These are phyloP conservation scores for Smallanthus sonchifolius DNA, from an alignment of 129 eudicot genomes.

Conservation along the genomic window DNA sequence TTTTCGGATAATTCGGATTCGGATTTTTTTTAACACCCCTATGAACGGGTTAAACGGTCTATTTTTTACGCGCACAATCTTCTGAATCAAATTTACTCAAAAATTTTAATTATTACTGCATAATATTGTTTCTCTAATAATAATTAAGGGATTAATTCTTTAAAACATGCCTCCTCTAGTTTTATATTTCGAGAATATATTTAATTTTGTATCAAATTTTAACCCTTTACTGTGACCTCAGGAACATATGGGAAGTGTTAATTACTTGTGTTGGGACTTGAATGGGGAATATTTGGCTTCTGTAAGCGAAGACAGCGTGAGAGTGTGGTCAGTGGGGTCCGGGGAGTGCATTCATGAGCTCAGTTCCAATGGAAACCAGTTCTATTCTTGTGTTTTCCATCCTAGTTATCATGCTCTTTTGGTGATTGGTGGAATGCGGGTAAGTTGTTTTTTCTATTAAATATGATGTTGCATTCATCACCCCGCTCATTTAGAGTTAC, in stretches of 20 bases:
- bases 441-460: slow-evolving; percentile 16
- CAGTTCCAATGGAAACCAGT: slow-evolving; percentile 74
- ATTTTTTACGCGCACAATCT: background rate
- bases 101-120: background rate
- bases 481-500: background rate
- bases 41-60: background rate
- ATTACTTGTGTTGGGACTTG: slow-evolving; percentile 87
- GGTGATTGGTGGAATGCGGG: slow-evolving; percentile 84
- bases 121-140: background rate
- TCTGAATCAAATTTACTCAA: background rate
- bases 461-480: slow-evolving; percentile 4
- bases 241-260: slow-evolving; percentile 71
- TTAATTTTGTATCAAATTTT: background rate
- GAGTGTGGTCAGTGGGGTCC: slow-evolving; percentile 81
- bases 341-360: slow-evolving; percentile 90
- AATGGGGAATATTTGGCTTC: slow-evolving; percentile 85
- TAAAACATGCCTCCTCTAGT: background rate
- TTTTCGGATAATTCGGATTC: too few species aligned
- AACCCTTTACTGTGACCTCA: slow-evolving; percentile 17
- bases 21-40: too few species aligned
- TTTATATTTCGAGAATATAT: background rate
- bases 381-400: slow-evolving; percentile 97
- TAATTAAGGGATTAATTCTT: background rate
- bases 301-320: slow-evolving; percentile 77
- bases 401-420: slow-evolving; percentile 85